Conservation (phyloP, 2,329 filamentous ascomycete species). For the Fusarium vanettenii region DNA sequence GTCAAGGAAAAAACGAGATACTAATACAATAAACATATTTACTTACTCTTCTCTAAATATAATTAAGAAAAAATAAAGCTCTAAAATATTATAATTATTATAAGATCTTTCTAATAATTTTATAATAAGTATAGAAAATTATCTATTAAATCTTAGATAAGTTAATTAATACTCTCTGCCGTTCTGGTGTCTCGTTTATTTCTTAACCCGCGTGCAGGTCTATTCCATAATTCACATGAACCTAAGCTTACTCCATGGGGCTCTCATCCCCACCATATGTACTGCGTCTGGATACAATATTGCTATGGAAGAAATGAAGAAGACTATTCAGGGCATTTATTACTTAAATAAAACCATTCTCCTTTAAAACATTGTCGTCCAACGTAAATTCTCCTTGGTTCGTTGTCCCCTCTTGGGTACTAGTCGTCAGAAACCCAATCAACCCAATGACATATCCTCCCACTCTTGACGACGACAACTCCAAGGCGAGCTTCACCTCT, state of each 20-base stretch:
- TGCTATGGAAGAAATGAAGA: no score
- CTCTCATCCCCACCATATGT: background rate
- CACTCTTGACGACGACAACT: constrained; percentile 7
- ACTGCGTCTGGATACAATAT: background rate
- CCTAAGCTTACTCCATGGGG: background rate
- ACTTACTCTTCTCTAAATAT: no score
- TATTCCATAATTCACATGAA: background rate
- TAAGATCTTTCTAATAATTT: no score
- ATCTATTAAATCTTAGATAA: no score
- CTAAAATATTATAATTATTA: no score
- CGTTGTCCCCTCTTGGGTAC: background rate
- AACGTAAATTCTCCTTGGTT: background rate
- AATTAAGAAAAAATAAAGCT: no score
- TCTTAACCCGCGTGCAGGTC: background rate
- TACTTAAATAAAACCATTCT: background rate
- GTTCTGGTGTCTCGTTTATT: no score
- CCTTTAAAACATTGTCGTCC: background rate
- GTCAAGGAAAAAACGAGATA: no score
- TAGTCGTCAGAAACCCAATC: background rate
- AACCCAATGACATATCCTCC: constrained; percentile 3
- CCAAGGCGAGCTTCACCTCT: background rate
- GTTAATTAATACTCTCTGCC: no score
- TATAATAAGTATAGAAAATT: no score
- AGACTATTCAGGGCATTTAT: background rate
- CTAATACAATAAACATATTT: no score